A percentile compares a stretch with the other conserved stretches of the same genome.
Evolutionary conservation across 129 eudicot genomes (phyloP).

Genomic region (Ambrosia trifida): DNA sequence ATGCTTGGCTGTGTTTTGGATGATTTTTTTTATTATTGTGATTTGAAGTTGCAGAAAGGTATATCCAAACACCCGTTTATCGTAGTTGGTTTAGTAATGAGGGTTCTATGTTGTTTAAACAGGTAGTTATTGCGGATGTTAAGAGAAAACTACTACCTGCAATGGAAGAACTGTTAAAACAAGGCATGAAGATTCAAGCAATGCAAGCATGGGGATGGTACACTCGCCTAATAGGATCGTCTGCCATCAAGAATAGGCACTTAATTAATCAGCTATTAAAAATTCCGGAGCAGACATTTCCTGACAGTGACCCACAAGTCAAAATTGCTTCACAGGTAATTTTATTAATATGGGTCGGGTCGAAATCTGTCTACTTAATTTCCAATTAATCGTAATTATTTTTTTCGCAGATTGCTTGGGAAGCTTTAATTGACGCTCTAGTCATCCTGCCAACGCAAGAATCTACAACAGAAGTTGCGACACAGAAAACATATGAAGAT

Average conservation of each 20-base stretch:
- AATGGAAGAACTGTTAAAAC: constrained; percentile 54
- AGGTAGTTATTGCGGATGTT: constrained; percentile 61
- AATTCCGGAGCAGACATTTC: constrained; percentile 69
- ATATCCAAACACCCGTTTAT: background rate
- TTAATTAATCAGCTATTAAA: constrained; percentile 69
- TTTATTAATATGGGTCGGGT: background rate
- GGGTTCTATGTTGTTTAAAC: constrained; percentile 17
- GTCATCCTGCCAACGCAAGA: constrained; percentile 40
- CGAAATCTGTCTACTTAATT: background rate
- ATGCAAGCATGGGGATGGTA: constrained; percentile 92
- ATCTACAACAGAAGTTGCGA: constrained; percentile 17
- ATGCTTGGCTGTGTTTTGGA: no score
- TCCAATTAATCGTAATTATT: background rate
- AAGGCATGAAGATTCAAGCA: constrained; percentile 68
- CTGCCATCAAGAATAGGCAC: constrained; percentile 53
- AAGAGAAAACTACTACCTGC: constrained; percentile 58
- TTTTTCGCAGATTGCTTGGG: constrained; percentile 78
- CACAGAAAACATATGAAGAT: constrained; percentile 24
- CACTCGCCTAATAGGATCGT: constrained; percentile 64
- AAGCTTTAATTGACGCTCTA: constrained; percentile 79
- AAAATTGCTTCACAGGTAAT: constrained; percentile 82
- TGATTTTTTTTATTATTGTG: no score
- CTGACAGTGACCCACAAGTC: constrained; percentile 71
- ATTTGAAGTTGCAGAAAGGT: no score
- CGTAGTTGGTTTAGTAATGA: constrained; percentile 20